Evolutionary conservation across 352 stramenopile species (phyloP), one percentile per base, ranked within the genome.

Genomic region (Globisporangium parvum): DNA sequence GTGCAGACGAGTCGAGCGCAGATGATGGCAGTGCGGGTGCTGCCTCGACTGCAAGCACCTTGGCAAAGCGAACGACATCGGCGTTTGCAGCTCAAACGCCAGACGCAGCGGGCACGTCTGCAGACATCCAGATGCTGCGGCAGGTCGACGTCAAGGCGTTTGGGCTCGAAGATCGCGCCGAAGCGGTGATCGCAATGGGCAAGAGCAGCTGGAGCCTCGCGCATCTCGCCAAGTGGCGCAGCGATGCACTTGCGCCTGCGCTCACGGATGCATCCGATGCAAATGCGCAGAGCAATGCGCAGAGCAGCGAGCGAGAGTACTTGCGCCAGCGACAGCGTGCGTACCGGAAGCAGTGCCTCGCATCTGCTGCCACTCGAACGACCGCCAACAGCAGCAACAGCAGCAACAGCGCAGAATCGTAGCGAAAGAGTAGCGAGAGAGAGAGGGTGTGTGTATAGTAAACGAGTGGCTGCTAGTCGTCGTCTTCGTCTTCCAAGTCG

Each of bases 401-500:
- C 39, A 9, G 31, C 8, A 33, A 6, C 40, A 28, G 4, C 28
- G 28, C 18, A 23, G 40, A 1, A 37, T 37, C 31, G 31, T 37
- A 37, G 11, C 31, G 31, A 37, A 37, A 12, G 31, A 12, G 9
- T 37, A 12, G 28, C 2, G 2, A 33, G 31, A 37, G 31, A 37
- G 11, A 9, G 31, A 37, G 31, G 1, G 31, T 37, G 31, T 37
- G 31, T 37, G 31, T 37, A 37, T 37, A 37, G 31, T 37, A 48
- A 42, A 24, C 42, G 37, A 26, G 6, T 39, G 31, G 47, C 18
- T 53, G 46, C 62, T 63, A 70, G 55, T 80, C 81, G 48, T 76
- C 66, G 54, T 90, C 80, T 40, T 93, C 83, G 47, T 91, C 78
- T 47, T 85, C 77, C 55, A 93, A 58, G 62, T 91, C 83, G 63